These are phyloP conservation scores for Acanthamoeba healyi DNA, from an alignment of 208 protist species.

Conservation along the genomic window DNA sequence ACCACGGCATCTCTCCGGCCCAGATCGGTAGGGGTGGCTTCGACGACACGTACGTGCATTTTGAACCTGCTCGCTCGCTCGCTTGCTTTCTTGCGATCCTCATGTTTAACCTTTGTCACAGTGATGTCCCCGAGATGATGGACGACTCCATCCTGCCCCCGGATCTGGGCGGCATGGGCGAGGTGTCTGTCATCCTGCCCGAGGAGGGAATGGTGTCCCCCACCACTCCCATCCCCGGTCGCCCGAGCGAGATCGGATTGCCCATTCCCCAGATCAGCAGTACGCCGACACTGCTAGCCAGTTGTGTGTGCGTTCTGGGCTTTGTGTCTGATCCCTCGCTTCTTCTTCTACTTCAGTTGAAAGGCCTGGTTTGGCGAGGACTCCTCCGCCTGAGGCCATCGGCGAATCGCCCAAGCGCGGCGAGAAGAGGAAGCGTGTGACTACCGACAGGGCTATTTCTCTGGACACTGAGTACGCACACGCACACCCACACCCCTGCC, in stretches of 20 bases:
- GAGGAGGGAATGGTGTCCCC: neutral
- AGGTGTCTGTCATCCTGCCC: conserved; percentile 13
- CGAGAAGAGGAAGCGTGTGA: conserved; percentile 46
- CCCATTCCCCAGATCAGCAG: conserved; percentile 64
- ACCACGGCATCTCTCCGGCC: conserved; percentile 31
- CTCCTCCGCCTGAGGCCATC: conserved; percentile 41
- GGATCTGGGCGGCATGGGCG: neutral
- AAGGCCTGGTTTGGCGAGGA: neutral
- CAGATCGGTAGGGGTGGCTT: conserved; percentile 15
- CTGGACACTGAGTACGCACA: neutral
- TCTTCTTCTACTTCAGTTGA: neutral
- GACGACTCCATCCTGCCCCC: conserved; percentile 46
- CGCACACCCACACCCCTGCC: too few relatives aligned
- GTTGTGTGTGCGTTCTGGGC: neutral
- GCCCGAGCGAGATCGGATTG: conserved; percentile 10
- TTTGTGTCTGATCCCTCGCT: neutral
- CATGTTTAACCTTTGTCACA: neutral
- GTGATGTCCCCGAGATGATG: neutral
- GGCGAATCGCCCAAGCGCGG: conserved; percentile 61
- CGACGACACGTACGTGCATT: conserved; percentile 52
- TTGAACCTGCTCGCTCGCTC: too few relatives aligned
- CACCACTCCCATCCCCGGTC: neutral
- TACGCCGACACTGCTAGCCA: neutral
- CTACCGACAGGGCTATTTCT: neutral
- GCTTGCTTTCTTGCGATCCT: too few relatives aligned